Conservation (phyloP, 345 rosid species). For the Turnera subulata region DNA sequence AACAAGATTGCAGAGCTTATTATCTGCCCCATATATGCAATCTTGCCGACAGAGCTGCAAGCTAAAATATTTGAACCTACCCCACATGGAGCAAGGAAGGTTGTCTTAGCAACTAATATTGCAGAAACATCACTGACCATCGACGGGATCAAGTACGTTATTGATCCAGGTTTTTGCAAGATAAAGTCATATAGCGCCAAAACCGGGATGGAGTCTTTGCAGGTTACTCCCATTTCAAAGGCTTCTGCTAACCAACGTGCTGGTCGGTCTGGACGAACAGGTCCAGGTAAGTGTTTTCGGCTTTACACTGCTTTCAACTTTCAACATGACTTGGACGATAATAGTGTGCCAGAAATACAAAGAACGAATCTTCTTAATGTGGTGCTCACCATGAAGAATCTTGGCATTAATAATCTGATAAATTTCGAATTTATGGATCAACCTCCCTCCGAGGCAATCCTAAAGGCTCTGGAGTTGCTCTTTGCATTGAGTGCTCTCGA, state of each 20-base stretch:
- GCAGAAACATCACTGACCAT: constrained; percentile 97
- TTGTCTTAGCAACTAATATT: constrained; percentile 90
- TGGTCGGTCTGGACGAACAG: constrained; percentile 95
- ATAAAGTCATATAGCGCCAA: constrained; percentile 96
- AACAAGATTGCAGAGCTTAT: constrained; percentile 89
- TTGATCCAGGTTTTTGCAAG: constrained; percentile 96
- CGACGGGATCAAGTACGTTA: constrained; percentile 86
- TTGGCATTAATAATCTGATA: constrained; percentile 85
- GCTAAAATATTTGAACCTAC: constrained; percentile 96
- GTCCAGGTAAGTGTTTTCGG: constrained; percentile 90
- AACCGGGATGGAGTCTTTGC: constrained; percentile 96
- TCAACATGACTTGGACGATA: constrained; percentile 84
- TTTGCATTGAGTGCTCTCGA: constrained; percentile 88
- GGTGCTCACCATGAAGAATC: constrained; percentile 89
- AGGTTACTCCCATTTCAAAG: constrained; percentile 84
- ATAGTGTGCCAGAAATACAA: constrained; percentile 89
- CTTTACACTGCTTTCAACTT: constrained; percentile 80
- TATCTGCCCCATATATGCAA: constrained; percentile 95
- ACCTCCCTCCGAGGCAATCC: constrained; percentile 94
- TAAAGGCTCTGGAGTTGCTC: constrained; percentile 77
- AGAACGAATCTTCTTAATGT: constrained; percentile 94
- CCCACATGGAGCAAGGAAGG: constrained; percentile 96
- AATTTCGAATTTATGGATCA: constrained; percentile 98
- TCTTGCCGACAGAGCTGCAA: constrained; percentile 94
- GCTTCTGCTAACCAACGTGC: constrained; percentile 96